A percentile compares a stretch with the other conserved stretches of the same genome.
These are phyloP conservation scores for Cystofilobasidium capitatum DNA, from an alignment of 768 basidiomycete genomes.

Conservation along the genomic window DNA sequence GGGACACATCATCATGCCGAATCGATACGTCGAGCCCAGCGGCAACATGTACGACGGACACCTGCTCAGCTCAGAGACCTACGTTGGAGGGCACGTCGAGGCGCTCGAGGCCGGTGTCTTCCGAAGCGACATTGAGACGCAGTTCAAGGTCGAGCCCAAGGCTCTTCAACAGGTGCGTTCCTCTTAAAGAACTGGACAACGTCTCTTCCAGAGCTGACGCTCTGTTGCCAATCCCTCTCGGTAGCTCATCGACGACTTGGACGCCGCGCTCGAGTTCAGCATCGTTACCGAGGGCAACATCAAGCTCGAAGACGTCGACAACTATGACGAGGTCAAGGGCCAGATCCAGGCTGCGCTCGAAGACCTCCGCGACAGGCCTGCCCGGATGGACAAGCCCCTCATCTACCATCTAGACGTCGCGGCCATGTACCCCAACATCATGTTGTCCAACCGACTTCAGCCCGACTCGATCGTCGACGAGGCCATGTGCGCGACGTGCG, in stretches of 20 bases:
- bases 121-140: slow-evolving; percentile 83
- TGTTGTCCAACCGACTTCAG: slow-evolving; percentile 97
- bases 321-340: slow-evolving; percentile 84
- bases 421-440: slow-evolving; percentile 99
- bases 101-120: slow-evolving; percentile 97
- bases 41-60: slow-evolving; percentile 92
- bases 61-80: slow-evolving; percentile 91
- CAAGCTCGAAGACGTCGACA: slow-evolving; percentile 71
- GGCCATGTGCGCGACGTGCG: slow-evolving; percentile 92
- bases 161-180: slow-evolving; percentile 67
- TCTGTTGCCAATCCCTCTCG: neutral
- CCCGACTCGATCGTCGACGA: slow-evolving; percentile 97
- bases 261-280: slow-evolving; percentile 80
- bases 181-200: neutral
- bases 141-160: slow-evolving; percentile 85
- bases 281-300: slow-evolving; percentile 68
- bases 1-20: slow-evolving; percentile 91
- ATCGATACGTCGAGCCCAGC: slow-evolving; percentile 85
- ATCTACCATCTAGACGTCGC: slow-evolving; percentile 99
- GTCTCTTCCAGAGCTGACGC: neutral
- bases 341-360: slow-evolving; percentile 71
- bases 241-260: slow-evolving; percentile 87
- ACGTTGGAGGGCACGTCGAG: slow-evolving; percentile 98
- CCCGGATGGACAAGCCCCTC: slow-evolving; percentile 78
- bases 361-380: slow-evolving; percentile 79